A percentile compares a stretch with the other conserved stretches of the same genome.
Evolutionary conservation across 805 yeast species (phyloP).

Genomic region (Saccharomycopsis capsularis): DNA sequence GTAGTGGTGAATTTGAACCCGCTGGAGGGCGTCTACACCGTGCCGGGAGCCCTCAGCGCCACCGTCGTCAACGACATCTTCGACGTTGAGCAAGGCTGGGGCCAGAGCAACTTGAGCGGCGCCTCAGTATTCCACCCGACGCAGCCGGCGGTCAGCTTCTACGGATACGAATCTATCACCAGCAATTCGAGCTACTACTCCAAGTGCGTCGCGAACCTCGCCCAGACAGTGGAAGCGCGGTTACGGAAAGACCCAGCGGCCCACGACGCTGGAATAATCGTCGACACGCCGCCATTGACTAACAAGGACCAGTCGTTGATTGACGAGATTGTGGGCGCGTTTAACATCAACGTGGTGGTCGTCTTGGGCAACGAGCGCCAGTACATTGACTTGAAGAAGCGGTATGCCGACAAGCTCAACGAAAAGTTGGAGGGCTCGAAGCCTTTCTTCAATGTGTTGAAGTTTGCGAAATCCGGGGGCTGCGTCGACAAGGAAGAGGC

Average conservation of each 20-base stretch:
- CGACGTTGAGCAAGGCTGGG: constrained; percentile 74
- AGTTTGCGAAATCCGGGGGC: constrained; percentile 68
- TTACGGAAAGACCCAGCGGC: constrained; percentile 42
- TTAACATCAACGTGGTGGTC: constrained; percentile 50
- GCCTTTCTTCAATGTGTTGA: constrained; percentile 39
- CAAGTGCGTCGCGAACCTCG: constrained; percentile 27
- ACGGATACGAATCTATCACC: constrained; percentile 56
- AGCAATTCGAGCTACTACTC: constrained; percentile 40
- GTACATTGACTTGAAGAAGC: constrained; percentile 48
- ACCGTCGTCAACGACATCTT: constrained; percentile 75
- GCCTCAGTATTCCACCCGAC: constrained; percentile 74
- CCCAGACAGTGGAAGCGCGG: constrained; percentile 35
- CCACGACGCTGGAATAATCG: constrained; percentile 49
- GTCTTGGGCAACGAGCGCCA: constrained; percentile 75
- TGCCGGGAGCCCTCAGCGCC: constrained; percentile 83
- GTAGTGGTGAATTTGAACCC: constrained; percentile 78
- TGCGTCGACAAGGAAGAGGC: constrained; percentile 67
- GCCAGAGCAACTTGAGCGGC: constrained; percentile 71
- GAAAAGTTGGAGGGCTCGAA: constrained; percentile 24
- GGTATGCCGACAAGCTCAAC: constrained; percentile 33
- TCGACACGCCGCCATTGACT: constrained; percentile 67
- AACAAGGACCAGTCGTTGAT: constrained; percentile 44
- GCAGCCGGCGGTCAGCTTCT: constrained; percentile 79
- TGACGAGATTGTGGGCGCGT: constrained; percentile 51
- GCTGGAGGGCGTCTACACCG: constrained; percentile 53